These are phyloP conservation scores for Kalaharituber pfeilii DNA, from an alignment of 2,329 filamentous ascomycete genomes.

Conservation along the genomic window DNA sequence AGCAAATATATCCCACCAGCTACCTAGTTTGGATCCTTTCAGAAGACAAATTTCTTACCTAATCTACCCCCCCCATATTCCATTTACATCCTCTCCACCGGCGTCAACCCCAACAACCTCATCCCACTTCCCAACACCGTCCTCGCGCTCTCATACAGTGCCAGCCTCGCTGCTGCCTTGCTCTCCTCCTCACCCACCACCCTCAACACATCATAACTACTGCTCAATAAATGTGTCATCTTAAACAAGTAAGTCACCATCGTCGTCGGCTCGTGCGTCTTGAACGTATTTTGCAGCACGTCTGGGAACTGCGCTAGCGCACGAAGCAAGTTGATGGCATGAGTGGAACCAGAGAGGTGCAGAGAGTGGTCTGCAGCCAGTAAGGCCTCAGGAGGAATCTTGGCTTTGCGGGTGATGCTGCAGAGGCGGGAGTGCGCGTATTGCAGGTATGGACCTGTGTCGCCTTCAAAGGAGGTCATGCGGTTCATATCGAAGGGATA, in stretches of 20 bases:
- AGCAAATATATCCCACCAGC: no score
- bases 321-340: slow-evolving; percentile 56
- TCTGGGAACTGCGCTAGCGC: slow-evolving; percentile 73
- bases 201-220: slow-evolving; percentile 64
- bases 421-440: slow-evolving; percentile 60
- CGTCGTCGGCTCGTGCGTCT: slow-evolving; percentile 59
- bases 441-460: slow-evolving; percentile 72
- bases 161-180: slow-evolving; percentile 53
- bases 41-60: no score
- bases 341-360: slow-evolving; percentile 43
- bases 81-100: slow-evolving; percentile 44
- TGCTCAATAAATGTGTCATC: slow-evolving; percentile 66
- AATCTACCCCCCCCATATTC: background rate
- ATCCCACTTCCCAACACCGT: slow-evolving; percentile 69
- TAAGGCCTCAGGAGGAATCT: no score
- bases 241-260: slow-evolving; percentile 62
- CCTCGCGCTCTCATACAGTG: slow-evolving; percentile 58
- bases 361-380: slow-evolving; percentile 9
- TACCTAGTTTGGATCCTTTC: no score
- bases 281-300: slow-evolving; percentile 64
- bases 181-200: slow-evolving; percentile 62
- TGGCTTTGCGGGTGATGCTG: slow-evolving; percentile 41
- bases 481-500: slow-evolving; percentile 61
- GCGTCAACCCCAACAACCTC: slow-evolving; percentile 58
- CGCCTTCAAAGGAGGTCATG: slow-evolving; percentile 71